These are phyloP conservation scores for Microdochium trichocladiopsis DNA, from an alignment of 2,329 filamentous ascomycete genomes.

Conservation along the genomic window DNA sequence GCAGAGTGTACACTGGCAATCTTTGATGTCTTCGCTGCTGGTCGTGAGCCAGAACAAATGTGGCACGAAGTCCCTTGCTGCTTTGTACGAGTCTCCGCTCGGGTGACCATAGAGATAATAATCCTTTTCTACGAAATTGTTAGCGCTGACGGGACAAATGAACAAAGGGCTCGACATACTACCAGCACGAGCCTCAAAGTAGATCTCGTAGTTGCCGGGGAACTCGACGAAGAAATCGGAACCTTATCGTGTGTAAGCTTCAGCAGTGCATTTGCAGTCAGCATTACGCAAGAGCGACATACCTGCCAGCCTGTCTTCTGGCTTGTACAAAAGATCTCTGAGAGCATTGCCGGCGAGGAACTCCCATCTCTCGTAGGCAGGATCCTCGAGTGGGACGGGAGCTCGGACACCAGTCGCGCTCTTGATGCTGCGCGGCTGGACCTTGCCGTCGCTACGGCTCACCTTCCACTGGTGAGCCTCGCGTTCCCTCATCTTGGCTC, in stretches of 20 bases:
- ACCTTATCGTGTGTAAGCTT: background rate
- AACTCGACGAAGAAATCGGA: background rate
- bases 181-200: background rate
- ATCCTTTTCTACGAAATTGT: background rate
- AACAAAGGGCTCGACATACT: too few species aligned
- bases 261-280: too few species aligned
- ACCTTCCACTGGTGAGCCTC: background rate
- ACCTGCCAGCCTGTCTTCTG: background rate
- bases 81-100: slow-evolving; percentile 2
- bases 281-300: too few species aligned
- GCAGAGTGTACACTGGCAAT: background rate
- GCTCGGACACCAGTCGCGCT: background rate
- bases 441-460: slow-evolving; percentile 1
- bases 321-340: background rate
- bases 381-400: background rate
- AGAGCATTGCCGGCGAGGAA: background rate
- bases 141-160: too few species aligned
- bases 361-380: background rate
- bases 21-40: background rate
- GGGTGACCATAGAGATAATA: slow-evolving; percentile 9
- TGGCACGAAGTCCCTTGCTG: background rate
- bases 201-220: background rate
- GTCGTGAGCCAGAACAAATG: background rate
- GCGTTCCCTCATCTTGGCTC: background rate
- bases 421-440: background rate